Percentiles rank a stretch among this genome's conserved stretches.
Conservation (phyloP, 805 yeast species). For the Candida methanosorbosa region DNA sequence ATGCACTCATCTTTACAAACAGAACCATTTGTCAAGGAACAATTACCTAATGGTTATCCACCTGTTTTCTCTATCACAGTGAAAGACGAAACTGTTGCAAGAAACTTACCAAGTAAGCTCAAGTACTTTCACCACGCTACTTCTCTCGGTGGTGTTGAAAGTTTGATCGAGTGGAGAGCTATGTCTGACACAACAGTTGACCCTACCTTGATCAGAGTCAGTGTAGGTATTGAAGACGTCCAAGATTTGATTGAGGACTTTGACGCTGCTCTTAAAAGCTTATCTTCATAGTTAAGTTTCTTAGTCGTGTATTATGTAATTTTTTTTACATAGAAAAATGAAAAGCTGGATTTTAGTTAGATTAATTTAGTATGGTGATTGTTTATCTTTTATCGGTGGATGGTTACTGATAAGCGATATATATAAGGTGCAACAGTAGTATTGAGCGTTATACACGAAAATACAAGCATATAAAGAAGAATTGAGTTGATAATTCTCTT, state of each 20-base stretch:
- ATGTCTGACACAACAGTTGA: slow-evolving; percentile 53
- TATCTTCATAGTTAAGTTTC: too few relatives aligned
- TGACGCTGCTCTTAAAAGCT: slow-evolving; percentile 38
- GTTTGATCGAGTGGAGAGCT: slow-evolving; percentile 86
- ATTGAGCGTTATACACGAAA: too few relatives aligned
- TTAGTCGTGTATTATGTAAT: too few relatives aligned
- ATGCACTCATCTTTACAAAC: slow-evolving; percentile 72
- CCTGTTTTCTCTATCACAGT: slow-evolving; percentile 73
- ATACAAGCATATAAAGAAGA: too few relatives aligned
- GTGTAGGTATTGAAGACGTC: slow-evolving; percentile 72
- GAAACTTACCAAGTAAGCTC: slow-evolving; percentile 51
- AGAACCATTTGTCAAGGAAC: slow-evolving; percentile 58
- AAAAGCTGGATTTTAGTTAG: too few relatives aligned
- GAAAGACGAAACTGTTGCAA: slow-evolving; percentile 44
- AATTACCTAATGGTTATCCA: slow-evolving; percentile 53
- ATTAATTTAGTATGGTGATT: too few relatives aligned
- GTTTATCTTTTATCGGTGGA: too few relatives aligned
- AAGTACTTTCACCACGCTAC: slow-evolving; percentile 84
- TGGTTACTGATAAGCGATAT: too few relatives aligned
- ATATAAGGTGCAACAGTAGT: too few relatives aligned
- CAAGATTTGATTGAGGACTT: slow-evolving; percentile 74
- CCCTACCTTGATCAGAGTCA: slow-evolving; percentile 57
- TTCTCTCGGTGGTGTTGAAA: slow-evolving; percentile 87
- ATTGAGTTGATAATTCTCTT: too few relatives aligned
- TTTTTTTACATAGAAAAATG: too few relatives aligned